These are phyloP conservation scores for Monosporozyma siamensis DNA, from an alignment of 805 yeast genomes.

Conservation along the genomic window DNA sequence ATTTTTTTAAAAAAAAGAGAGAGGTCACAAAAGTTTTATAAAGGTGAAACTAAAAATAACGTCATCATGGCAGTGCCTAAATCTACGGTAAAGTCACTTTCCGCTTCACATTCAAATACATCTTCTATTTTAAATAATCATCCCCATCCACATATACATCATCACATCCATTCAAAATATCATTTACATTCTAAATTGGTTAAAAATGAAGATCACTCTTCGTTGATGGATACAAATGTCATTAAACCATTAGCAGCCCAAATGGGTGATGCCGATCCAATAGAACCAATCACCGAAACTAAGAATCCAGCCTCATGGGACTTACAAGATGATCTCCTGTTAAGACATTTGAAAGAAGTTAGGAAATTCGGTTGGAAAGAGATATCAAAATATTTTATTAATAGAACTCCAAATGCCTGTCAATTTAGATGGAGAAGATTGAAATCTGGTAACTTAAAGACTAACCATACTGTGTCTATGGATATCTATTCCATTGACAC, in stretches of 20 bases:
- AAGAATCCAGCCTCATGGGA: conserved; percentile 63
- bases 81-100: conserved; percentile 12
- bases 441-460: conserved; percentile 36
- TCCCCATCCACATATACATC: conserved; percentile 20
- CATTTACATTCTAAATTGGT: background rate
- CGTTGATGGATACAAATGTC: no score
- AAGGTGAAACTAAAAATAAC: background rate
- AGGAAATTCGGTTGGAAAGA: conserved; percentile 87
- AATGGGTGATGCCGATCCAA: background rate
- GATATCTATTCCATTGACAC: conserved; percentile 8
- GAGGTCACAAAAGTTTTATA: no score
- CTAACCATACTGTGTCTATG: conserved; percentile 23
- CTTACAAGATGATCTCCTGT: conserved; percentile 60
- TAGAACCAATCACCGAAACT: background rate
- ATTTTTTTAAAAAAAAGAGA: no score
- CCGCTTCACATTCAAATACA: conserved; percentile 6
- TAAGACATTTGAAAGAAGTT: conserved; percentile 70
- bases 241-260: no score
- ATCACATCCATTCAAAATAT: conserved; percentile 4
- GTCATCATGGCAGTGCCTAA: conserved; percentile 14
- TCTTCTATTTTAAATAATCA: conserved; percentile 14
- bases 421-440: conserved; percentile 83
- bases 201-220: background rate
- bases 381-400: conserved; percentile 65
- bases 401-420: conserved; percentile 82